Base-by-base conservation (phyloP, 2,329 filamentous ascomycete genomes). In the Aspergillus sp. region DNA sequence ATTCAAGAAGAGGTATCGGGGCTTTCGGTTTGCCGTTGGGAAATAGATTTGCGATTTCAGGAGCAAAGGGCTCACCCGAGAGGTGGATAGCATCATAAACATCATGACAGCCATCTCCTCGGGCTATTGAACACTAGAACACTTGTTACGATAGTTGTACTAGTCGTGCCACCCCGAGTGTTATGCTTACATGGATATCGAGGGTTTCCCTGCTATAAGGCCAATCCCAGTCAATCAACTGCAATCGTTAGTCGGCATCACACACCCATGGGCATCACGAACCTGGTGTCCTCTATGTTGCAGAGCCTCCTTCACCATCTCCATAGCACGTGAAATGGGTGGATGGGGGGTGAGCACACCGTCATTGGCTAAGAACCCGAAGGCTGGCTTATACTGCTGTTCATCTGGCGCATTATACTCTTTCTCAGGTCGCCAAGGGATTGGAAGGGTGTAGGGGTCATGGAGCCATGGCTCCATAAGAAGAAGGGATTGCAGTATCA, bases 381-480 rank as follows among this genome's bases (percentile, higher is more conserved):
- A 56, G 11, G 54, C 54, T 34, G 54, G 54, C 39, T 56, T 56
- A 15, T 56, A 56, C 17, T 27, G 19, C 17, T 19, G 41, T 11
- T 51, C 47, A 17, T 40, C 15, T 27, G n/a, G 47, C 24, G 54
- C 46, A 37, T 46, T 49, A 46, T 51, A 56, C 30, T 56, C 54
- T 41, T 45, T 45, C 37, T 56, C 54, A 13, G 47, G 46, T 42
- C 73, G 61, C 75, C 74, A 77, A 5, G 73, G 72, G 17, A 77
- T 61, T 1, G 71, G 70, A 3, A 74, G 58, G 2, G 73, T 69
- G 41, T 69, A 71, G 7, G 73, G 65, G 34, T 76, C 74, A 52
- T 72, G 64, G n/a, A 63, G 57, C 75, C 75, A 78, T 2, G 75
- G 73, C 53, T 74, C 62, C 19, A 68, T 49, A 3, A 62, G 62